Evolutionary conservation across 1,284 basidiomycete genomes (phyloP), one percentile per base, ranked within the genome.

Genomic region (Tilletiaria anomala): DNA sequence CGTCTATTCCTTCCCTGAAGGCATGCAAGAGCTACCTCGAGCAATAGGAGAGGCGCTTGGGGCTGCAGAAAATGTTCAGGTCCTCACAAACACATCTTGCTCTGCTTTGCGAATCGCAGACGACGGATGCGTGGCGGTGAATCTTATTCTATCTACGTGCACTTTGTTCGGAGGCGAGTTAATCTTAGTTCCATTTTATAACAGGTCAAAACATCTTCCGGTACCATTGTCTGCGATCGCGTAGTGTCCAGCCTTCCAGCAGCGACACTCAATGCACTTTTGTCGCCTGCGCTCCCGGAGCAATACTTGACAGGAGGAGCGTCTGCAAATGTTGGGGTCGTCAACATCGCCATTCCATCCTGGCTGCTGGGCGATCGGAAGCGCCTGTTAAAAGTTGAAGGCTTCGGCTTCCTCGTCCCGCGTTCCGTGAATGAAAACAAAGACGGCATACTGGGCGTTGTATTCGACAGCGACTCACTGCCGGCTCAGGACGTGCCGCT

Each of bases 361-460:
- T 2, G 32, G 33, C 2, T 10, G 29, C 14, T 32, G 5, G 40
- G 40, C 10, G 15, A 15, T 6, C 15, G 72, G 10, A 43, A 81
- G 59, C 74, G 78, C 69, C 69, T 87, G 57, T 70, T 61, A 3
- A 85, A 62, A 78, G 88, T 73, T 59, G 26, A 75, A 11, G 91
- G 89, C 0, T 96, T 96, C 67, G 91, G 91, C 1, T 96, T 91
- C 70, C 79, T 97, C 51, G 76, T 93, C 40, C 87, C 89, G 0
- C 80, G 88, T 5, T 77, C 81, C 38, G 43, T 70, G 57, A 22
- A 79, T 67, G 11, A 76, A 77, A 63, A 69, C 59, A 42, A 53
- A 46, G 54, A 53, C 48, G 66, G 47, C 51, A 70, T 50, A 54
- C 69, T 48, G 55, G 75, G 45, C 18, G 73, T 78, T 0, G 74